A percentile compares a stretch with the other conserved stretches of the same genome.
These are phyloP conservation scores for Neurospora africana DNA, from an alignment of 495 filamentous ascomycete genomes.

Conservation along the genomic window DNA sequence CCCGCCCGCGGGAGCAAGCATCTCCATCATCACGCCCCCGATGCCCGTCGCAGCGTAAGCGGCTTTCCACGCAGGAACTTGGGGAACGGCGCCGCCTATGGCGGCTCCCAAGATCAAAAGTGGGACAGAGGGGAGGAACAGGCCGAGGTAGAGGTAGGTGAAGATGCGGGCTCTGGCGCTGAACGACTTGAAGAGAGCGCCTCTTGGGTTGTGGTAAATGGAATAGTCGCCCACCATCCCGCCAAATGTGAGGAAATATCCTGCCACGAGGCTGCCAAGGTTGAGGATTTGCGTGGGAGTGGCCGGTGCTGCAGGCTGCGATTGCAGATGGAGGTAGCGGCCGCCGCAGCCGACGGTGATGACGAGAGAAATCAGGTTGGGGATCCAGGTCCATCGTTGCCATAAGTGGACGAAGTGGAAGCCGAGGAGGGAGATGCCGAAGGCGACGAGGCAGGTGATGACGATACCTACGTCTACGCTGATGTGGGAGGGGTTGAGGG, in stretches of 20 bases:
- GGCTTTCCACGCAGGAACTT: constrained; percentile 24
- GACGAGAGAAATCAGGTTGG: constrained; percentile 38
- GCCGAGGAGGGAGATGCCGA: constrained; percentile 39
- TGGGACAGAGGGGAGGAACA: constrained; percentile 36
- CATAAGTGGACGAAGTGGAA: constrained; percentile 43
- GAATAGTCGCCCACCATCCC: constrained; percentile 32
- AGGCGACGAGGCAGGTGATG: constrained; percentile 38
- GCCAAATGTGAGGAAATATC: constrained; percentile 35
- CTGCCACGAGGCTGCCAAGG: constrained; percentile 28
- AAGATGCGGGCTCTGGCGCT: constrained; percentile 22
- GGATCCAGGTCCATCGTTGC: constrained; percentile 47
- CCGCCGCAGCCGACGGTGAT: constrained; percentile 41
- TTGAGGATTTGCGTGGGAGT: constrained; percentile 20
- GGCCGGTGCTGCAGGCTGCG: constrained; percentile 11
- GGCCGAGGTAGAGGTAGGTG: constrained; percentile 31
- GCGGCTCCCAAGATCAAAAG: constrained; percentile 44
- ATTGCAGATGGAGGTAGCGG: constrained; percentile 29
- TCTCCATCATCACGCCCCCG: constrained; percentile 39
- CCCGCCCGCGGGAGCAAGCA: constrained; percentile 37
- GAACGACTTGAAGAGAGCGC: not conserved
- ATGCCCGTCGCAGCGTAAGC: constrained; percentile 35
- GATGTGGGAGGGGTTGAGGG: constrained; percentile 34
- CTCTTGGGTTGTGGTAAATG: constrained; percentile 22
- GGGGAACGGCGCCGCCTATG: constrained; percentile 34
- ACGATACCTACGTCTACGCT: constrained; percentile 40